A percentile compares a stretch with the other conserved stretches of the same genome.
These are phyloP conservation scores for Chrysoporthe deuterocubensis DNA, from an alignment of 2,329 filamentous ascomycete genomes.

Conservation along the genomic window DNA sequence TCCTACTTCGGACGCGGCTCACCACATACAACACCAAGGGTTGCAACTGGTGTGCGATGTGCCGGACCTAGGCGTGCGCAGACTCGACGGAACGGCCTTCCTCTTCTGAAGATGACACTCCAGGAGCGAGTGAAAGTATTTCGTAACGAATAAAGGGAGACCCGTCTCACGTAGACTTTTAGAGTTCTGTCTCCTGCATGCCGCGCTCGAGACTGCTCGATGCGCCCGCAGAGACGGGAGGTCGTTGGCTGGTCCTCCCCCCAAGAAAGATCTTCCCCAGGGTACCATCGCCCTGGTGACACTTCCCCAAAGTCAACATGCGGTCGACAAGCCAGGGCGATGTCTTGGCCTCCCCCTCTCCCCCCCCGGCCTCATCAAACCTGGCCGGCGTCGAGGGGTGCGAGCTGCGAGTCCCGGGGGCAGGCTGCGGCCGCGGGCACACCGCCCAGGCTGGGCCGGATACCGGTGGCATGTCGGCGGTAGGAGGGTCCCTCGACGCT, in stretches of 20 bases:
- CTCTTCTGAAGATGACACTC: neutral
- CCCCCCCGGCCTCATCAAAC: too few relatives aligned
- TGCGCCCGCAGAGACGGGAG: neutral
- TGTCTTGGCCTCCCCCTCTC: neutral
- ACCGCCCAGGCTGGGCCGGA: neutral
- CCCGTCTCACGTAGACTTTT: neutral
- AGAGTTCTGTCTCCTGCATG: neutral
- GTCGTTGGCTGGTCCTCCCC: neutral
- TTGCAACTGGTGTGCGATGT: neutral
- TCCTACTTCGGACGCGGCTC: conserved; percentile 8
- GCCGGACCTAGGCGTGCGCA: neutral
- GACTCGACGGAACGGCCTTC: neutral
- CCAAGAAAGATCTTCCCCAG: neutral
- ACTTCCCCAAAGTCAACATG: neutral
- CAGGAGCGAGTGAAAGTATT: neutral
- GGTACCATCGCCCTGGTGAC: neutral
- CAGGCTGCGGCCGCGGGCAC: neutral
- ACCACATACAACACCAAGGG: neutral
- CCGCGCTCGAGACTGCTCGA: neutral
- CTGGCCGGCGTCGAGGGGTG: neutral
- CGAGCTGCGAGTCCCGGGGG: neutral
- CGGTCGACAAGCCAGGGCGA: neutral
- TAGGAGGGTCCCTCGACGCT: neutral
- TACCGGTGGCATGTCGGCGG: conserved; percentile 1
- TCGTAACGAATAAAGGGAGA: neutral